Evolutionary conservation across 331 rosid genomes (phyloP).

Genomic region (Pyracantha coccinea): DNA sequence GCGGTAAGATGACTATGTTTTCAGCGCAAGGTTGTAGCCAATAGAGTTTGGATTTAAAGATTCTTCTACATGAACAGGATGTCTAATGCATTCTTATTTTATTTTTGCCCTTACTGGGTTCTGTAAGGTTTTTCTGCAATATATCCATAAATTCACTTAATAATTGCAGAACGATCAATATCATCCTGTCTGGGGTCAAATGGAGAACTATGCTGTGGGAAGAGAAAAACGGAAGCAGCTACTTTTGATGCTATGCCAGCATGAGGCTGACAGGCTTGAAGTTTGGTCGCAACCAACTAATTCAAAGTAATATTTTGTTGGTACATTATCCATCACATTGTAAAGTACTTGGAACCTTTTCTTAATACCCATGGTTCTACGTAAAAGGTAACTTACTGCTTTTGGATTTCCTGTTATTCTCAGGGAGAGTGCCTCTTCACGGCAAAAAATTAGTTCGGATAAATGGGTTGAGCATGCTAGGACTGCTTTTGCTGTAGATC

Average conservation of each 20-base stretch:
- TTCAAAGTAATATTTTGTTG: conserved; percentile 50
- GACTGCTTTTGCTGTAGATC: conserved; percentile 96
- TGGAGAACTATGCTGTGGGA: conserved; percentile 74
- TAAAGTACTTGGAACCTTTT: background rate
- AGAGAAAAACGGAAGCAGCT: conserved; percentile 83
- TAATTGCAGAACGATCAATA: conserved; percentile 50
- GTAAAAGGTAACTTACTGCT: background rate
- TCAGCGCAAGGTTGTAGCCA: conserved; percentile 7
- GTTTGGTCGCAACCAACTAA: conserved; percentile 97
- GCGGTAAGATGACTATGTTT: conserved; percentile 42
- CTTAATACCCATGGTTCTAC: background rate
- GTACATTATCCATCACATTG: conserved; percentile 1
- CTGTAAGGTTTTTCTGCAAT: conserved; percentile 15
- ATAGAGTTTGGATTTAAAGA: background rate
- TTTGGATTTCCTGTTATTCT: conserved; percentile 16
- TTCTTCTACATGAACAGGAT: conserved; percentile 3
- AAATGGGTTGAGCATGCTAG: conserved; percentile 86
- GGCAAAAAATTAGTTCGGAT: conserved; percentile 73
- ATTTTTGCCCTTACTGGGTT: conserved; percentile 4
- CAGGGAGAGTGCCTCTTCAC: conserved; percentile 62
- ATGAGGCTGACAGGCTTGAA: conserved; percentile 97
- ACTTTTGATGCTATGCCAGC: conserved; percentile 86
- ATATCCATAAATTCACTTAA: conserved; percentile 1
- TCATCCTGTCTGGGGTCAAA: conserved; percentile 98
- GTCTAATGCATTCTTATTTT: background rate